Conservation (phyloP, 495 filamentous ascomycete genomes). For the Penicillium atrosanguineum region DNA sequence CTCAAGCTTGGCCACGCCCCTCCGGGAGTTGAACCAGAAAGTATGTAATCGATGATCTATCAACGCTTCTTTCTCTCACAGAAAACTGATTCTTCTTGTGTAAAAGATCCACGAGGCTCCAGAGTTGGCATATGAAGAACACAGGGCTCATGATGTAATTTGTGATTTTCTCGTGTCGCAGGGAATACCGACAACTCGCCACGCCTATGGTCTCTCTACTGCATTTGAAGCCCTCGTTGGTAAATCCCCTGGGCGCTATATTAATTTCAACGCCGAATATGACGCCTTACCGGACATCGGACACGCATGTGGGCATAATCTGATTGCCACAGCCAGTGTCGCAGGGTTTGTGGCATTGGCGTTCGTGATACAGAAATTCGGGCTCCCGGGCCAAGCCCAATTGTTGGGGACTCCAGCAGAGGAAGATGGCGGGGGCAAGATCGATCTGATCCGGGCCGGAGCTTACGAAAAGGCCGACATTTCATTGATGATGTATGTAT, state of each 20-base stretch:
- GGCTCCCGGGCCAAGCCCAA: slow-evolving; percentile 49
- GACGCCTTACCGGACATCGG: slow-evolving; percentile 54
- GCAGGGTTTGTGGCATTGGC: slow-evolving; percentile 51
- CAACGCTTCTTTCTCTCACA: neutral
- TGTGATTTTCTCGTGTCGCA: slow-evolving; percentile 43
- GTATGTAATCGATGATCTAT: neutral
- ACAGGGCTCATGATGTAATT: slow-evolving; percentile 50
- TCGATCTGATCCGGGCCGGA: slow-evolving; percentile 54
- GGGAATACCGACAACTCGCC: slow-evolving; percentile 46
- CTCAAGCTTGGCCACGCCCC: neutral
- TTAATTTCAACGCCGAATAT: slow-evolving; percentile 33
- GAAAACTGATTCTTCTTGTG: neutral
- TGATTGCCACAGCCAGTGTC: slow-evolving; percentile 56
- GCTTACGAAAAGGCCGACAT: slow-evolving; percentile 58
- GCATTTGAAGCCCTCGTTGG: slow-evolving; percentile 22
- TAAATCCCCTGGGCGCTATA: slow-evolving; percentile 17
- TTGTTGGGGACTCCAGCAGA: slow-evolving; percentile 65
- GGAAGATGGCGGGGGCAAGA: slow-evolving; percentile 64
- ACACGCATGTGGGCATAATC: slow-evolving; percentile 63
- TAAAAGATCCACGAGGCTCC: slow-evolving; percentile 36
- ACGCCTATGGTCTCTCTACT: slow-evolving; percentile 29
- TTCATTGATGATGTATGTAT: slow-evolving; percentile 43
- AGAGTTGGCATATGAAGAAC: slow-evolving; percentile 51
- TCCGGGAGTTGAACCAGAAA: neutral
- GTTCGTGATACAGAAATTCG: slow-evolving; percentile 33